phyloP scores from a whole-genome alignment of 2,329 filamentous ascomycete species.

The Aspergillus puulaauensis region DNA sequence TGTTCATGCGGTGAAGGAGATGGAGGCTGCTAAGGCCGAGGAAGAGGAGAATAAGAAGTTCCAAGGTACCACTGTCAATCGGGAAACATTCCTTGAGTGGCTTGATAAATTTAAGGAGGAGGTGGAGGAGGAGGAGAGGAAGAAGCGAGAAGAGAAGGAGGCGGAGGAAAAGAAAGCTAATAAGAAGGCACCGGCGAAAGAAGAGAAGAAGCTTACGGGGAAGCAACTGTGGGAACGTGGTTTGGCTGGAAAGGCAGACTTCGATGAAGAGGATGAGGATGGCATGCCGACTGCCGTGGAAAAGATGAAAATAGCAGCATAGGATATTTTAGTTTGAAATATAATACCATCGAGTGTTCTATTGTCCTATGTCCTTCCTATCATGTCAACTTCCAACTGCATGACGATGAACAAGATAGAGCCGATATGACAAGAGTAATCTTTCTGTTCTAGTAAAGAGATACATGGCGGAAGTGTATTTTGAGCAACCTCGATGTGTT shows the following conservation, averaged over 20 bases:
- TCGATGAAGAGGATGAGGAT: conserved; percentile 67
- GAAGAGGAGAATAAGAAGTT: conserved; percentile 96
- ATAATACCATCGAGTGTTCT: neutral
- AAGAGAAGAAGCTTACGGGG: conserved; percentile 66
- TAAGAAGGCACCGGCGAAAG: conserved; percentile 70
- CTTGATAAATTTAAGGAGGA: conserved; percentile 73
- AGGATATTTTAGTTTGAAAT: conserved; percentile 15
- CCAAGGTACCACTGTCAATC: conserved; percentile 84
- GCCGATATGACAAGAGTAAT: neutral
- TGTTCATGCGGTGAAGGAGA: conserved; percentile 54
- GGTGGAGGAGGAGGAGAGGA: conserved; percentile 70
- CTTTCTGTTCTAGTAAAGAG: neutral
- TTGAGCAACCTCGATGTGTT: neutral
- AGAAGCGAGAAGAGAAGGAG: conserved; percentile 69
- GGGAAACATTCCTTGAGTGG: conserved; percentile 83
- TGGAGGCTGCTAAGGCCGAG: conserved; percentile 63
- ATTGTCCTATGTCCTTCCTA: neutral
- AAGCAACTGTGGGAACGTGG: conserved; percentile 77
- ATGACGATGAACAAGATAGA: neutral
- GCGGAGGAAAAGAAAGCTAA: conserved; percentile 80
- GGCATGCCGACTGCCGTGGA: conserved; percentile 59
- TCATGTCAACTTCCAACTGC: neutral
- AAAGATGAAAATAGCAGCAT: conserved; percentile 69
- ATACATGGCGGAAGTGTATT: neutral
- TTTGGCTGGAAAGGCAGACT: conserved; percentile 64